Base-by-base conservation (phyloP, 2,329 filamentous ascomycete genomes). In the Talaromyces amestolkiae region DNA sequence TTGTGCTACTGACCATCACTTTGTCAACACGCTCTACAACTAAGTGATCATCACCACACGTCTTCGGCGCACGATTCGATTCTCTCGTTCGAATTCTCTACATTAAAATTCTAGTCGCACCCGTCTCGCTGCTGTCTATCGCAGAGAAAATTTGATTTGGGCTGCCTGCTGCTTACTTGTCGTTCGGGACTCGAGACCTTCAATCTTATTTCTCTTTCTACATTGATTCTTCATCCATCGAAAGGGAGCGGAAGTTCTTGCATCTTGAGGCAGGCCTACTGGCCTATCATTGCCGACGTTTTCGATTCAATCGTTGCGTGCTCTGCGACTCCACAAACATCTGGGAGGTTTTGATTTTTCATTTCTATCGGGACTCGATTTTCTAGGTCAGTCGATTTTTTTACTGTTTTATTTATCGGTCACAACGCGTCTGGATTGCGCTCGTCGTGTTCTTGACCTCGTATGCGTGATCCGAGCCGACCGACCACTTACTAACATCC, bases 341-440 rank as follows among this genome's bases (percentile, higher is more conserved):
- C 45, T 63, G 61, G 61, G 61, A 63, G 61, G 51, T 37, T 58
- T 45, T 59, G 31, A n/a, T 45, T 45, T 45, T 59, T 59, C 56
- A n/a, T 41, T 59, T 59, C 39, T 45, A 27, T 45, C 22, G 37
- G 37, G 37, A 33, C 37, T 59, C 15, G 37, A 56, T 56, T 56
- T 24, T 56, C 33, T 59, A 59, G 37, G 56, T 59, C 56, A 59
- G 56, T 59, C 17, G 10, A 45, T 37, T 13, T 17, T 31, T 43
- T 2, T 33, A 3, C 19, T 11, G 13, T 1, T 19, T 59, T 59
- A n/a, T 17, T 37, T 39, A 8, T 54, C 51, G 9, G 51, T 53
- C 19, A 61, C 15, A 61, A 53, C 45, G 59, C 45, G 59, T 61
- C 27, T 31, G 35, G 3, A 9, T 35, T 31, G 31, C 59, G 19